These are phyloP conservation scores for Rasamsonia emersonii DNA, from an alignment of 2,329 filamentous ascomycete species.

Conservation along the genomic window DNA sequence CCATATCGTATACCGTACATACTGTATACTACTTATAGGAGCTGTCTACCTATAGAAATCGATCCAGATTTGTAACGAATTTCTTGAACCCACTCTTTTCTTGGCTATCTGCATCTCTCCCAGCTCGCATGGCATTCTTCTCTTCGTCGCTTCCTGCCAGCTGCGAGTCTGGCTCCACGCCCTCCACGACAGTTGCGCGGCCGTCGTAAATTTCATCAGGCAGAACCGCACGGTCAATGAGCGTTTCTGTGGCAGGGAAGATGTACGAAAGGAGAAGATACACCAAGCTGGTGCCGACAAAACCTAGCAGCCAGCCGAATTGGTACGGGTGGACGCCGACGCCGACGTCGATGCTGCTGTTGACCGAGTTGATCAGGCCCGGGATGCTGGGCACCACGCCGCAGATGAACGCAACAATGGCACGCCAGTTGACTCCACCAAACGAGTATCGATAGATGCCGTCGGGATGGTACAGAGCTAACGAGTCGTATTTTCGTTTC, in stretches of 20 bases:
- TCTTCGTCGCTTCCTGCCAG: no score
- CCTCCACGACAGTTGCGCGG: slow-evolving; percentile 12
- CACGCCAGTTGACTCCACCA: slow-evolving; percentile 51
- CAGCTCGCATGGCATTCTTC: no score
- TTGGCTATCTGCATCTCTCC: no score
- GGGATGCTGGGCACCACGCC: slow-evolving; percentile 50
- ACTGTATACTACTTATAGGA: no score
- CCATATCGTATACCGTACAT: no score
- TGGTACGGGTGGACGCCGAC: slow-evolving; percentile 50
- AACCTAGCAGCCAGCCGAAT: slow-evolving; percentile 60
- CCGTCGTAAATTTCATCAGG: slow-evolving; percentile 30
- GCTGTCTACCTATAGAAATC: no score
- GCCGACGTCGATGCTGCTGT: slow-evolving; percentile 27
- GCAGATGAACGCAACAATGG: slow-evolving; percentile 48
- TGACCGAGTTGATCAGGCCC: slow-evolving; percentile 42
- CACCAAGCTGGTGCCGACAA: slow-evolving; percentile 46
- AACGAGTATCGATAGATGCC: slow-evolving; percentile 45
- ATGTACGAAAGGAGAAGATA: slow-evolving; percentile 44
- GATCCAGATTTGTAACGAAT: no score
- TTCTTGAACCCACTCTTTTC: no score
- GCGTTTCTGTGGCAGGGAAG: slow-evolving; percentile 43
- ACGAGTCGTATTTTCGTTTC: slow-evolving; percentile 39
- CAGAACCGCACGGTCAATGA: slow-evolving; percentile 33
- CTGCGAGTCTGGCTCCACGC: slow-evolving; percentile 11
- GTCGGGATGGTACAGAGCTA: slow-evolving; percentile 43